A percentile compares a stretch with the other conserved stretches of the same genome.
Conservation (phyloP, 805 yeast species). For the Komagataella pastoris region DNA sequence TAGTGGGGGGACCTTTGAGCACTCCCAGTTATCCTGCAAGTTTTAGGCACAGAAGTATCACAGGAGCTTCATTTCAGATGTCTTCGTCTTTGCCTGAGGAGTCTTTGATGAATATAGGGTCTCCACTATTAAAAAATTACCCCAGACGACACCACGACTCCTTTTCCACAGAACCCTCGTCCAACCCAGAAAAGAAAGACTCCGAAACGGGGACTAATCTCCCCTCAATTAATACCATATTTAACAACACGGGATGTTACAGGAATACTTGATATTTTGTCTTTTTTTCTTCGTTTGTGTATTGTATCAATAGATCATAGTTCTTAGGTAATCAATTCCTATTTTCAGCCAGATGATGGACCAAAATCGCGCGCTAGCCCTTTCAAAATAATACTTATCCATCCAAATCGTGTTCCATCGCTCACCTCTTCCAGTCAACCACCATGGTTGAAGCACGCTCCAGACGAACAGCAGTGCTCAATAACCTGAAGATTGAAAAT, state of each 20-base stretch:
- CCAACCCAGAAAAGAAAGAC: neutral
- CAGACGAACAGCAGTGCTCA: constrained; percentile 8
- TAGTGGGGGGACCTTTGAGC: neutral
- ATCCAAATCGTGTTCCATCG: neutral
- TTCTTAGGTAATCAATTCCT: neutral
- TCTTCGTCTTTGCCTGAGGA: neutral
- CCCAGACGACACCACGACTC: neutral
- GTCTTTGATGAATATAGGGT: neutral
- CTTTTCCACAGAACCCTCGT: neutral
- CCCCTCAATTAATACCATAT: neutral
- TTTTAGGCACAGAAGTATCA: neutral
- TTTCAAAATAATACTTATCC: neutral
- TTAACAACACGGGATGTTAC: neutral
- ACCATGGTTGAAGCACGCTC: neutral
- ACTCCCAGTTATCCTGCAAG: neutral
- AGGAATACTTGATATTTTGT: neutral
- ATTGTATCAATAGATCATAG: neutral
- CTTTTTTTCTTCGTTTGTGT: neutral
- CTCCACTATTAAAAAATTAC: neutral
- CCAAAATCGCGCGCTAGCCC: neutral
- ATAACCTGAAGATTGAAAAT: constrained; percentile 21
- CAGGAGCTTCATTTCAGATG: neutral
- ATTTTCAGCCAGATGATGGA: no score
- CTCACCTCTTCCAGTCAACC: neutral
- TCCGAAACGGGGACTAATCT: neutral